phyloP scores from a whole-genome alignment of 495 filamentous ascomycete genomes.

The Chlorociboria aeruginascens region DNA sequence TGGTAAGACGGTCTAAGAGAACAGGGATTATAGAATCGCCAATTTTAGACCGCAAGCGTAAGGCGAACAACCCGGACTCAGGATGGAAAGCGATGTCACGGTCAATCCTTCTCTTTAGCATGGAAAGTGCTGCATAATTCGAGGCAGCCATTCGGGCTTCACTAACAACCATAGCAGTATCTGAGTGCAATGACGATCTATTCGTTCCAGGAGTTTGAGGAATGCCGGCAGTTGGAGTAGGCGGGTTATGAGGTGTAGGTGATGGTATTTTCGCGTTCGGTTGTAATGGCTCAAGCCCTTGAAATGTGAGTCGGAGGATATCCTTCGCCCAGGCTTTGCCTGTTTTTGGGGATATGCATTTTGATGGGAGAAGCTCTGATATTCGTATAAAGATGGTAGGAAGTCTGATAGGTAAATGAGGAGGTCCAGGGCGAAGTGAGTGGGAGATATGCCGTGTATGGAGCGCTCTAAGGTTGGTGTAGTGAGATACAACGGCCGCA shows the following conservation, averaged over 20 bases:
- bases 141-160: constrained; percentile 29
- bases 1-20: constrained; percentile 41
- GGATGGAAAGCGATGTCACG: constrained; percentile 47
- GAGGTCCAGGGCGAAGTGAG: constrained; percentile 5
- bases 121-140: constrained; percentile 27
- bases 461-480: constrained; percentile 31
- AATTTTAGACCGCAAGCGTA: constrained; percentile 43
- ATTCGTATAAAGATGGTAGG: constrained; percentile 32
- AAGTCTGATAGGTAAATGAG: constrained; percentile 25
- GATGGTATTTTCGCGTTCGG: not conserved
- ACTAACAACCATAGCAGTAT: constrained; percentile 21
- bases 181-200: not conserved
- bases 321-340: constrained; percentile 38
- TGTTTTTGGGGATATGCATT: constrained; percentile 8
- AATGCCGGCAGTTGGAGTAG: too few relatives aligned
- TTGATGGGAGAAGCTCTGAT: constrained; percentile 26
- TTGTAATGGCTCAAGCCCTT: constrained; percentile 25
- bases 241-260: too few relatives aligned
- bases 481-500: constrained; percentile 26
- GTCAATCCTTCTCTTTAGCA: constrained; percentile 40
- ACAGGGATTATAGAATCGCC: constrained; percentile 41
- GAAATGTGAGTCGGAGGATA: constrained; percentile 39
- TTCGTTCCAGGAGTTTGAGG: not conserved
- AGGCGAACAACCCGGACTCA: constrained; percentile 42
- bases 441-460: constrained; percentile 24